phyloP scores from a whole-genome alignment of 164 flowering plant genomes.

The Piper longum region DNA sequence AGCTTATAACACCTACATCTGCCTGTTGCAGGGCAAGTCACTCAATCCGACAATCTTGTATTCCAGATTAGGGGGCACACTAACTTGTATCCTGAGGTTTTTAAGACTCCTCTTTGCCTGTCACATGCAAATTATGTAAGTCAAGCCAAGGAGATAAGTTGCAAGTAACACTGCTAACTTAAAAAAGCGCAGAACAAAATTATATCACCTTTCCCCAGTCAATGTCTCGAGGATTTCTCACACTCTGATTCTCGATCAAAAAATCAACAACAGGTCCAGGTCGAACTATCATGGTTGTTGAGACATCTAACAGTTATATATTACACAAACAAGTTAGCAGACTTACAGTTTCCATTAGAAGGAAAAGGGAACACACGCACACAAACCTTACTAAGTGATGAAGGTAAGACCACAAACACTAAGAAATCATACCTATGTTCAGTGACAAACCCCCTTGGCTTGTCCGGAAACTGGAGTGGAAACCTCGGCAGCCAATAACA shows the following conservation, averaged over 20 bases:
- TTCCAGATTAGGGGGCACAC: slow-evolving; percentile 35
- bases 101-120: slow-evolving; percentile 62
- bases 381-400: no score
- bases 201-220: slow-evolving; percentile 70
- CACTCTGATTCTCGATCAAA: slow-evolving; percentile 64
- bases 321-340: background rate
- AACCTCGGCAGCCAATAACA: slow-evolving; percentile 77
- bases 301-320: slow-evolving; percentile 40
- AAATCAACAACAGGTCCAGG: slow-evolving; percentile 89
- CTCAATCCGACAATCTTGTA: slow-evolving; percentile 80
- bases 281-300: slow-evolving; percentile 79
- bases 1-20: slow-evolving; percentile 26
- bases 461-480: slow-evolving; percentile 74
- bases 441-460: slow-evolving; percentile 79
- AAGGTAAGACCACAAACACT: background rate
- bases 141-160: background rate
- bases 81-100: slow-evolving; percentile 51
- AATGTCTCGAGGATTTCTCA: slow-evolving; percentile 34
- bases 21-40: slow-evolving; percentile 51
- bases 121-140: background rate
- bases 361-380: background rate
- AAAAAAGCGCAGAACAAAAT: background rate
- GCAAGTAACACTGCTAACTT: background rate
- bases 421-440: slow-evolving; percentile 41
- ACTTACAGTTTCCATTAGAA: no score